A percentile compares a stretch with the other conserved stretches of the same genome.
Conservation (phyloP, 257 asterid genomes). For the Phtheirospermum japonicum region DNA sequence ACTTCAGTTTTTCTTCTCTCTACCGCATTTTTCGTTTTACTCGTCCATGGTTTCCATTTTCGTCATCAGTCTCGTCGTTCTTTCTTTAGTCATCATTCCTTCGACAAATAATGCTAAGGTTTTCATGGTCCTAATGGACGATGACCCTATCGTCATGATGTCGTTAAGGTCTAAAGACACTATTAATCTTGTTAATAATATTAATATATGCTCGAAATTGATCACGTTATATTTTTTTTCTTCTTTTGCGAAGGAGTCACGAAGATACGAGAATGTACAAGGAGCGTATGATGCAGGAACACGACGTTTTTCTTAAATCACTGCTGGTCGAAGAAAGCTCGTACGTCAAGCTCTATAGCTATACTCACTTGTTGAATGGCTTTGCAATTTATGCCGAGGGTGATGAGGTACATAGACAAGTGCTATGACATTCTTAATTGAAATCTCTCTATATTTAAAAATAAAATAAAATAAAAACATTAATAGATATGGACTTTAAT, state of each 20-base stretch:
- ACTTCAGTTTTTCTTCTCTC: background rate
- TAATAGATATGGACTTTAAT: too few relatives aligned
- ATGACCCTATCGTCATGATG: slow-evolving; percentile 38
- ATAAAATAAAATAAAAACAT: too few relatives aligned
- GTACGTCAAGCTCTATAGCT: slow-evolving; percentile 59
- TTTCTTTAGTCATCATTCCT: slow-evolving; percentile 15
- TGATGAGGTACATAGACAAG: slow-evolving; percentile 32
- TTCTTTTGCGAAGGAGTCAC: background rate
- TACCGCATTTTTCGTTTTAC: background rate
- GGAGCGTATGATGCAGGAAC: slow-evolving; percentile 29
- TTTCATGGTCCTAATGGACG: slow-evolving; percentile 53
- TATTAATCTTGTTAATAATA: background rate
- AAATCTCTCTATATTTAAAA: too few relatives aligned
- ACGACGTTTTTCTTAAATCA: slow-evolving; percentile 47
- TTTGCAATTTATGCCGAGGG: slow-evolving; percentile 47
- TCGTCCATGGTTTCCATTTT: slow-evolving; percentile 33
- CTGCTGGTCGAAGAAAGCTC: slow-evolving; percentile 33
- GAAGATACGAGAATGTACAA: slow-evolving; percentile 29
- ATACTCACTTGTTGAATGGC: slow-evolving; percentile 62
- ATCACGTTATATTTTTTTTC: background rate
- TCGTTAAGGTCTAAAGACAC: slow-evolving; percentile 29
- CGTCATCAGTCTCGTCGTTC: slow-evolving; percentile 16
- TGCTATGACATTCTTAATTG: background rate
- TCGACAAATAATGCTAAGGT: slow-evolving; percentile 41
- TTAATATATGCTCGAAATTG: background rate